Conservation (phyloP, 2,329 filamentous ascomycete species). For the Penicillium sp. region DNA sequence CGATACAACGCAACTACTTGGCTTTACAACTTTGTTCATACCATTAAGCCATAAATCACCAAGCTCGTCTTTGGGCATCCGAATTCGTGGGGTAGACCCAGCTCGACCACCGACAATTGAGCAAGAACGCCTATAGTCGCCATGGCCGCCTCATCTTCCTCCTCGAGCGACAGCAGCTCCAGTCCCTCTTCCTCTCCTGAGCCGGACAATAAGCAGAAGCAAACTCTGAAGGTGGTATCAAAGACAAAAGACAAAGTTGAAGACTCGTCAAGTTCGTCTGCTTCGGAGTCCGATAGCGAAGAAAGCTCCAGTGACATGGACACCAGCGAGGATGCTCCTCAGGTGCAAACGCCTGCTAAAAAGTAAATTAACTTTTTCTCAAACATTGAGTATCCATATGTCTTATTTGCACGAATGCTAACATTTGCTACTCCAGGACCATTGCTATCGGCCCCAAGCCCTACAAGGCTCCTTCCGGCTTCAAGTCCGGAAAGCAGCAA, state of each 20-base stretch:
- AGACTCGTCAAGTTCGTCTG: slow-evolving; percentile 19
- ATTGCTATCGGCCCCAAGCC: slow-evolving; percentile 32
- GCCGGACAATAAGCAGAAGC: slow-evolving; percentile 21
- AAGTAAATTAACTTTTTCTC: slow-evolving; percentile 12
- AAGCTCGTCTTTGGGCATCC: not conserved
- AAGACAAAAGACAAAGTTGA: slow-evolving; percentile 20
- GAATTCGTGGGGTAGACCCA: not conserved
- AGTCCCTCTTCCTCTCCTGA: slow-evolving; percentile 30
- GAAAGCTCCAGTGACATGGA: slow-evolving; percentile 22
- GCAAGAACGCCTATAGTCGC: slow-evolving; percentile 3
- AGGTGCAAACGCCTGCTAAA: slow-evolving; percentile 8
- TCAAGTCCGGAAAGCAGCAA: slow-evolving; percentile 39
- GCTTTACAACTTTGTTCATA: not conserved
- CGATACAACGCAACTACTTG: slow-evolving; percentile 6
- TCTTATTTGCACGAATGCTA: slow-evolving; percentile 1
- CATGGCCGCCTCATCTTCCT: slow-evolving; percentile 22
- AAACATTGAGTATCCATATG: not conserved
- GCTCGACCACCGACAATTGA: not conserved
- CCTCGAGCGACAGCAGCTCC: slow-evolving; percentile 28
- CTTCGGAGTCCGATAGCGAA: slow-evolving; percentile 9
- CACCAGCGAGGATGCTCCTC: slow-evolving; percentile 18
- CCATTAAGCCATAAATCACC: not conserved
- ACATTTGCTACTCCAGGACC: slow-evolving; percentile 6
- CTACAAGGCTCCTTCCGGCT: slow-evolving; percentile 46
- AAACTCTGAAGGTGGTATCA: slow-evolving; percentile 20